These are phyloP conservation scores for Microcyclospora tardicrescens DNA, from an alignment of 2,329 filamentous ascomycete genomes.

Conservation along the genomic window DNA sequence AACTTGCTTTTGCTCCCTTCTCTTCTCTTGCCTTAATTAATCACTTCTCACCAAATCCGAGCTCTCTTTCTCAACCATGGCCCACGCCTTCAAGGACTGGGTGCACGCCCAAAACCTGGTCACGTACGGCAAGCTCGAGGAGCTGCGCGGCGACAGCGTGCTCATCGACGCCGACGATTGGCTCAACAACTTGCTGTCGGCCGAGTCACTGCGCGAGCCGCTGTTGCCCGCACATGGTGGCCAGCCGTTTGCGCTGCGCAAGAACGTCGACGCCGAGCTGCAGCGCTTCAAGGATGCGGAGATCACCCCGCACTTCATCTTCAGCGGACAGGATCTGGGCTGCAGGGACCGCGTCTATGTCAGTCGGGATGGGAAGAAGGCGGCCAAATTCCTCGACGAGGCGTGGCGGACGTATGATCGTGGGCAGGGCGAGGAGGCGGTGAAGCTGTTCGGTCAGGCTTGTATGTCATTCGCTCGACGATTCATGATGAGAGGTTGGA, in stretches of 20 bases:
- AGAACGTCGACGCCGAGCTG: slow-evolving; percentile 62
- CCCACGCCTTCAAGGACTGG: slow-evolving; percentile 28
- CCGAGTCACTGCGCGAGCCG: slow-evolving; percentile 62
- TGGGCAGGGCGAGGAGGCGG: slow-evolving; percentile 65
- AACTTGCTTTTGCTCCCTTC: no score
- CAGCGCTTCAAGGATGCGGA: slow-evolving; percentile 52
- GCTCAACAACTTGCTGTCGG: slow-evolving; percentile 64
- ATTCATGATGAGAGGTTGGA: neutral
- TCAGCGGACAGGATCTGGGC: slow-evolving; percentile 61
- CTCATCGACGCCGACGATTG: slow-evolving; percentile 87
- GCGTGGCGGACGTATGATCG: slow-evolving; percentile 84
- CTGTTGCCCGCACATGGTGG: slow-evolving; percentile 83
- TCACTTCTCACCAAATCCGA: no score
- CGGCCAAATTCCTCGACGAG: slow-evolving; percentile 25
- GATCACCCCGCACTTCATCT: slow-evolving; percentile 77
- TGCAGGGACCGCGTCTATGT: slow-evolving; percentile 16
- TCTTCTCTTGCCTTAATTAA: no score
- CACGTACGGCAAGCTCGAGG: slow-evolving; percentile 49
- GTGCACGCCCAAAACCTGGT: slow-evolving; percentile 34
- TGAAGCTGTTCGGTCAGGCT: slow-evolving; percentile 73
- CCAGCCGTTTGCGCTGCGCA: slow-evolving; percentile 62
- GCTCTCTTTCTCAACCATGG: no score
- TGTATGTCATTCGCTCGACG: slow-evolving; percentile 36
- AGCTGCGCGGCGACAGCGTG: slow-evolving; percentile 61
- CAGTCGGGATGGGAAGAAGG: slow-evolving; percentile 13